Base-by-base conservation (phyloP, 2,329 filamentous ascomycete genomes). In the Fusarium sarcochroum region DNA sequence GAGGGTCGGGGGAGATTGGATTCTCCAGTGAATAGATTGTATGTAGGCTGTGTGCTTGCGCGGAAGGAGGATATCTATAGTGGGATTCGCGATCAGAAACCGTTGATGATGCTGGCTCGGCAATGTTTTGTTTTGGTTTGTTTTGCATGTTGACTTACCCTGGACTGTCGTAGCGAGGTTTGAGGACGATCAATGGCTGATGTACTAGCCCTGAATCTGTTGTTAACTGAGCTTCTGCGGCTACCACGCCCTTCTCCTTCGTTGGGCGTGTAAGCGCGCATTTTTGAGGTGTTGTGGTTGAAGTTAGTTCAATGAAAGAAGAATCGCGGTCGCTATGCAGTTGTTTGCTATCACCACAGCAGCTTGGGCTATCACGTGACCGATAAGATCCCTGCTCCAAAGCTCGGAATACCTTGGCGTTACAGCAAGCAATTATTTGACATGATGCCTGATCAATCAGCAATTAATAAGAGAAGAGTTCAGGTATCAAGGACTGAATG, bases 21-120 rank as follows among this genome's bases (percentile, higher is more conserved):
- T 55, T 81, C 83, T 27, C 86, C 88, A 3, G 86, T 85, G 11
- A 91, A 76, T 37, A 90, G 82, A 69, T 91, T 87, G 70, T 88
- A 89, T 7, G 84, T 83, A 0, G 87, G 86, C 63, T 87, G 88
- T 3, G 82, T 83, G 18, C 47, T 68, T 15, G 84, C 79, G 54
- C 85, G 83, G 53, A 85, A 84, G 3, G 83, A 80, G 8, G 83
- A 79, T 61, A 85, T 75, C 82, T 84, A 48, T 14, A n/a, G 25
- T 32, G 15, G 20, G 17, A 20, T 25, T 38, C 61, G 51, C 30
- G 30, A 60, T 71, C 32, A 73, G 66, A 47, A 27, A 45, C 35
- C 7, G 44, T 45, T 34, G 25, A 40, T 40, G 27, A 37, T 42
- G 27, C 10, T 4, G 10, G 48, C 32, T 52, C 10, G 32, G 40